Evolutionary conservation across 2,329 filamentous ascomycete species (phyloP), one percentile per base, ranked within the genome.

Genomic region (Tolypocladium ovalisporum): DNA sequence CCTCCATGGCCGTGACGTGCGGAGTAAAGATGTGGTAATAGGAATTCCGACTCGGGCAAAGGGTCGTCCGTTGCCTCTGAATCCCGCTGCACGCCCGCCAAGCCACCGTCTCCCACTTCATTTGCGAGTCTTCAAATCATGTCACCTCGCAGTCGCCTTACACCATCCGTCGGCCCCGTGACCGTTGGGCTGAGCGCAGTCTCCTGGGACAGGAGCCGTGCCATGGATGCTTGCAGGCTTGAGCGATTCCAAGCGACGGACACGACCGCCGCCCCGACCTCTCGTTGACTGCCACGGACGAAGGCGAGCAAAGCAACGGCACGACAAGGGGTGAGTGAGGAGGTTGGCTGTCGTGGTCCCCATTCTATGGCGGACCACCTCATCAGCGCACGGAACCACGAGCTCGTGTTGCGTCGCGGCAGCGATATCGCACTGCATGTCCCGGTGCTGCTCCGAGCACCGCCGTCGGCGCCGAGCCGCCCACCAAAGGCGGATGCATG

Each of bases 1-100:
- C 3, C 27, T 19, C 47, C 47, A 19, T 22, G 4, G 47, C 29
- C 47, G n/a, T 12, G 12, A 34, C 22, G 29, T 12, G 24, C 40
- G 37, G 37, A 39, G 59, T 58, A 56, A 60, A 17, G 17, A 61
- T 61, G 56, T 58, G 32, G 58, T 60, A 61, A 61, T 58, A 56
- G 35, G 58, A 61, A 61, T 53, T 56, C 51, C 54, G 22, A 29
- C 54, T 36, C 32, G 56, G 52, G 24, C 52, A 32, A 42, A n/a
- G 17, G 15, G 35, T 54, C 52, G 35, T 54, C 52, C 15, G 15
- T 27, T 39, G 24, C 52, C 6, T 29, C 8, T 40, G 17, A 13
- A 34, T n/a, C 10, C 47, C n/a, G n/a, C 29, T n/a, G 10, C 47
- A 34, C 29, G 29, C 9, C 29, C 29, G 29, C 29, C 47, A 52